Evolutionary conservation across 768 basidiomycete species (phyloP).

Genomic region (Xerocomellus intermedius): DNA sequence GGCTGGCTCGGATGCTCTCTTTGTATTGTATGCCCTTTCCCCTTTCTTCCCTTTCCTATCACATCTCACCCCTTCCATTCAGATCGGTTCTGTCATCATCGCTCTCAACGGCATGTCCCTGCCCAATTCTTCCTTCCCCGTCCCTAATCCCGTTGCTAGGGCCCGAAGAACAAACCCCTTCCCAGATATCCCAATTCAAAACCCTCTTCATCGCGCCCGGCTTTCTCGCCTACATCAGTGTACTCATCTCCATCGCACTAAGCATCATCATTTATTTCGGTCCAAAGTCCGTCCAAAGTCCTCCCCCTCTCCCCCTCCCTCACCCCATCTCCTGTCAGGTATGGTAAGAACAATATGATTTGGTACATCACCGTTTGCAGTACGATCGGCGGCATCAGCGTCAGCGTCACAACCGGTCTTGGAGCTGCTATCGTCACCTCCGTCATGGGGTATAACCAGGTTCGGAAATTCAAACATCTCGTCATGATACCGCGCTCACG

Average conservation of each 20-base stretch:
- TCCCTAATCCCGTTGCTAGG: constrained; percentile 37
- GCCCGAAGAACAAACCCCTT: constrained; percentile 67
- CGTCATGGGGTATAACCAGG: constrained; percentile 75
- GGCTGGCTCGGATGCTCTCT: constrained; percentile 94
- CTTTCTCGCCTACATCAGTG: constrained; percentile 69
- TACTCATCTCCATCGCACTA: constrained; percentile 62
- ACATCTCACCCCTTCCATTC: neutral
- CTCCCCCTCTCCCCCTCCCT: neutral
- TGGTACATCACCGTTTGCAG: constrained; percentile 95
- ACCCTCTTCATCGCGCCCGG: constrained; percentile 78
- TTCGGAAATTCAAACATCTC: constrained; percentile 27
- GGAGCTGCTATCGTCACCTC: constrained; percentile 88
- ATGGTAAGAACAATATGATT: constrained; percentile 90
- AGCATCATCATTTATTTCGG: constrained; percentile 82
- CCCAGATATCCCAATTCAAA: constrained; percentile 71
- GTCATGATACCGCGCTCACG: neutral
- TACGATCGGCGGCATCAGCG: constrained; percentile 94
- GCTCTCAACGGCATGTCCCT: constrained; percentile 73
- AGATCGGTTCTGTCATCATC: constrained; percentile 87
- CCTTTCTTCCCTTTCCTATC: neutral
- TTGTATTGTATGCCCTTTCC: constrained; percentile 66
- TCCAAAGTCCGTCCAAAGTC: constrained; percentile 52
- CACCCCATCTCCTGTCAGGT: constrained; percentile 38
- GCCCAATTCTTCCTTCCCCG: neutral
- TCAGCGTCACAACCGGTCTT: constrained; percentile 92